Base-by-base conservation (phyloP, 768 basidiomycete species). In the Gloeostereum incarnatum region DNA sequence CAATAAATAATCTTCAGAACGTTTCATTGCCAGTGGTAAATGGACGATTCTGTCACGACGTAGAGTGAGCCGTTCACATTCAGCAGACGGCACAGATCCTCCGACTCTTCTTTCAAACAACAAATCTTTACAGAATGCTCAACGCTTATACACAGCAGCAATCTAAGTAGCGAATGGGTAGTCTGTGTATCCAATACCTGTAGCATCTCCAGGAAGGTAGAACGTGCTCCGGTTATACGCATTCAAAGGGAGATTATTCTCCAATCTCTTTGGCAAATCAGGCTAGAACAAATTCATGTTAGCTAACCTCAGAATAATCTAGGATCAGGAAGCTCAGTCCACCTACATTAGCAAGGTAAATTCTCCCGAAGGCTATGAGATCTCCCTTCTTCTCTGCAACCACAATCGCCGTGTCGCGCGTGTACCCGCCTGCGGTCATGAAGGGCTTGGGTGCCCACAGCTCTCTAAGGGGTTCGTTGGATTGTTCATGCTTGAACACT, bases 141-240 rank as follows among this genome's bases (percentile, higher is more conserved):
- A n/a, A n/a, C n/a, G n/a, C n/a, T n/a, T n/a, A n/a, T n/a, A n/a
- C n/a, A n/a, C n/a, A n/a, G n/a, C n/a, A n/a, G n/a, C n/a, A n/a
- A n/a, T n/a, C n/a, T n/a, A n/a, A n/a, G n/a, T n/a, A n/a, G n/a
- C n/a, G n/a, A n/a, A 50, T 8, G 49, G 51, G 23, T 51, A 47
- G 23, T 53, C 51, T 1, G 41, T 57, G 42, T 58, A 60, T 6
- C 58, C 58, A 16, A 42, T 39, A 3, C 45, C 23, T 27, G 26
- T 42, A 6, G 24, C 31, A 30, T 56, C 59, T 9, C 47, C 58
- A 10, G 52, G 53, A 4, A 46, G 45, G 39, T 68, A 71, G 46
- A 67, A 73, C 2, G 66, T 69, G 8, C 45, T 49, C 8, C 54
- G 35, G 31, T 73, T 49, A 25, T 58, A 60, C 7, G 41, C 31